Evolutionary conservation across 805 yeast species (phyloP).

Genomic region (Candida hispaniensis): DNA sequence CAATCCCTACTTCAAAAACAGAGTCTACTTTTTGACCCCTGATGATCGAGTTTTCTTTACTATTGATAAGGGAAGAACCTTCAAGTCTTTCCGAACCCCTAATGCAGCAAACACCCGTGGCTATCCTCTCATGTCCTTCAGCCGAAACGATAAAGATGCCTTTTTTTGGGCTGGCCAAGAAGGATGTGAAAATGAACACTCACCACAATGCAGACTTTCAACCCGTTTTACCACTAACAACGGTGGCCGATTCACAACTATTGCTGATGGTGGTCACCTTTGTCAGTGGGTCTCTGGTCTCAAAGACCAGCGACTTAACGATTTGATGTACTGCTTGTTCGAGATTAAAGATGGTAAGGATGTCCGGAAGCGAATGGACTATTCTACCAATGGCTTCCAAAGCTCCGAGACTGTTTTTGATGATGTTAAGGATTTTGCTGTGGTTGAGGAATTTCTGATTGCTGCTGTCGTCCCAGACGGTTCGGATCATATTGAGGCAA

Average conservation of each 20-base stretch:
- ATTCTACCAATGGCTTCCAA: conserved; percentile 46
- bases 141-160: conserved; percentile 42
- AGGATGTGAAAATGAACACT: conserved; percentile 41
- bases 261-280: conserved; percentile 42
- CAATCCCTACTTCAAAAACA: conserved; percentile 50
- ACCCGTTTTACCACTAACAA: conserved; percentile 57
- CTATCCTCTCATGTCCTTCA: conserved; percentile 45
- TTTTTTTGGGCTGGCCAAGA: conserved; percentile 62
- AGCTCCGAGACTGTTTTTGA: conserved; percentile 34
- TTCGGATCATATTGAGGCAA: conserved; percentile 48
- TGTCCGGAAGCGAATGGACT: conserved; percentile 27
- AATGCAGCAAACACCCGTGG: conserved; percentile 33
- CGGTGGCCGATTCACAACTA: conserved; percentile 49
- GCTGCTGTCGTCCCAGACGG: conserved; percentile 47
- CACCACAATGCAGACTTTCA: conserved; percentile 41
- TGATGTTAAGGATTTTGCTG: conserved; percentile 60
- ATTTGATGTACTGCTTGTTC: conserved; percentile 55
- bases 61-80: conserved; percentile 54
- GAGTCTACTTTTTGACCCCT: conserved; percentile 44
- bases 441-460: conserved; percentile 58
- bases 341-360: conserved; percentile 10
- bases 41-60: conserved; percentile 46
- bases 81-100: conserved; percentile 41
- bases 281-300: conserved; percentile 66
- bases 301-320: conserved; percentile 34